Evolutionary conservation across 1,139 yeast species (phyloP).

Genomic region (Pichia sp.): DNA sequence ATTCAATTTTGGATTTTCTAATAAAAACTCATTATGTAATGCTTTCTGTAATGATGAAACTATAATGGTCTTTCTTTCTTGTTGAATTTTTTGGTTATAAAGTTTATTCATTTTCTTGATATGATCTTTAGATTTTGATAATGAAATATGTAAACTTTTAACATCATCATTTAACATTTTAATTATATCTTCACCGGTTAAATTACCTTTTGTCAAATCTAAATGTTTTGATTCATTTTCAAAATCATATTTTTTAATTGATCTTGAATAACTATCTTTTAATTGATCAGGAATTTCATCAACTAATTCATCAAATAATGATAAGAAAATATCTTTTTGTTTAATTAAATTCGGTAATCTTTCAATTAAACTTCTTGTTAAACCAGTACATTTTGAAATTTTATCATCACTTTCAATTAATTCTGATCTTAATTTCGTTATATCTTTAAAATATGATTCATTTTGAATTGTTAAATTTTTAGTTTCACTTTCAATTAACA

Average conservation of each 20-base stretch:
- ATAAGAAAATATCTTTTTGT: slow-evolving; percentile 5
- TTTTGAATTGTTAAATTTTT: slow-evolving; percentile 14
- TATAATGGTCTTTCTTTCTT: slow-evolving; percentile 25
- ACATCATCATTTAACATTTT: slow-evolving; percentile 26
- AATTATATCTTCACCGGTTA: slow-evolving; percentile 25
- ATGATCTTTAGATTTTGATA: slow-evolving; percentile 18
- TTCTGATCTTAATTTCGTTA: slow-evolving; percentile 10
- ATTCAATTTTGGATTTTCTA: slow-evolving; percentile 2
- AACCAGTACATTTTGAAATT: slow-evolving; percentile 3
- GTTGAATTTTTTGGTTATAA: slow-evolving; percentile 18
- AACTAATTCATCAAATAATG: slow-evolving; percentile 5
- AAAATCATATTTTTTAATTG: slow-evolving; percentile 6
- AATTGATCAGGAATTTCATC: slow-evolving; percentile 13
- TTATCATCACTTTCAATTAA: slow-evolving; percentile 18
- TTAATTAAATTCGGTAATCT: slow-evolving; percentile 15
- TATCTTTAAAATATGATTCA: slow-evolving; percentile 13
- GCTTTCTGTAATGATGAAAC: slow-evolving; percentile 15
- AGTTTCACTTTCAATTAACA: slow-evolving; percentile 10
- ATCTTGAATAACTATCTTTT: slow-evolving; percentile 8
- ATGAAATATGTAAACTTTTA: slow-evolving; percentile 17
- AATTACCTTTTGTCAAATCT: slow-evolving; percentile 12
- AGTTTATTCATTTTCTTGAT: slow-evolving; percentile 20
- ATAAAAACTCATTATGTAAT: slow-evolving; percentile 17
- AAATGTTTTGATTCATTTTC: background rate
- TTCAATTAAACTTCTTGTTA: slow-evolving; percentile 11